A percentile compares a stretch with the other conserved stretches of the same genome.
phyloP scores from a whole-genome alignment of 257 asterid species.

The Forsythia suspensa region DNA sequence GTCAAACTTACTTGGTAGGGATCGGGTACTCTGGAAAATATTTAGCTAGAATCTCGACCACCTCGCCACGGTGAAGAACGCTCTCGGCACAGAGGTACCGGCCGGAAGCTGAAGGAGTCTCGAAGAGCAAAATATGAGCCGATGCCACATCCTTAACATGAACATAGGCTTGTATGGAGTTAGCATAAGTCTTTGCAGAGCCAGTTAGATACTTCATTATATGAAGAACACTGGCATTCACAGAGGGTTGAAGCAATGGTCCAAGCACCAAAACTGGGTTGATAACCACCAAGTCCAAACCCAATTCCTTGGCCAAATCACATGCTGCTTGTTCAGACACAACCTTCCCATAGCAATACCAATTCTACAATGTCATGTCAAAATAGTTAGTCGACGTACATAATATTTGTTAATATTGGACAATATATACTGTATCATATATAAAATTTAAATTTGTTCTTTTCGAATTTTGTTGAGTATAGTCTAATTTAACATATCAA shows the following conservation, averaged over 20 bases:
- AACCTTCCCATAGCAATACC: conserved; percentile 90
- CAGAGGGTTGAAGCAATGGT: conserved; percentile 70
- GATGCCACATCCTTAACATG: conserved; percentile 79
- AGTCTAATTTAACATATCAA: too few species aligned
- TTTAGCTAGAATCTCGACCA: conserved; percentile 75
- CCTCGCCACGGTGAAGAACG: conserved; percentile 87
- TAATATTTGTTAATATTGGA: too few species aligned
- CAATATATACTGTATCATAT: not conserved
- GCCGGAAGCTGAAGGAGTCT: conserved; percentile 72
- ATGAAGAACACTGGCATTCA: conserved; percentile 84
- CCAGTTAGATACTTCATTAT: conserved; percentile 84
- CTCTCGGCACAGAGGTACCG: conserved; percentile 84
- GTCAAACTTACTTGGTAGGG: conserved; percentile 71
- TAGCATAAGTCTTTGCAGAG: conserved; percentile 82
- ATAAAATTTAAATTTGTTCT: too few species aligned
- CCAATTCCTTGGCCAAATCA: conserved; percentile 55
- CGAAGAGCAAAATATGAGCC: conserved; percentile 82
- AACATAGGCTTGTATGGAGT: conserved; percentile 84
- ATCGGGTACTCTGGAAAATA: conserved; percentile 83
- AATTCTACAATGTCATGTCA: conserved; percentile 42
- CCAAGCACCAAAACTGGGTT: conserved; percentile 90
- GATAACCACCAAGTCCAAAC: conserved; percentile 72
- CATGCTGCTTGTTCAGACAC: conserved; percentile 85
- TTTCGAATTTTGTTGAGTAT: too few species aligned
- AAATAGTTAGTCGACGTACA: not conserved